Base-by-base conservation (phyloP, 1,284 basidiomycete species). In the Pterulicium gracile region DNA sequence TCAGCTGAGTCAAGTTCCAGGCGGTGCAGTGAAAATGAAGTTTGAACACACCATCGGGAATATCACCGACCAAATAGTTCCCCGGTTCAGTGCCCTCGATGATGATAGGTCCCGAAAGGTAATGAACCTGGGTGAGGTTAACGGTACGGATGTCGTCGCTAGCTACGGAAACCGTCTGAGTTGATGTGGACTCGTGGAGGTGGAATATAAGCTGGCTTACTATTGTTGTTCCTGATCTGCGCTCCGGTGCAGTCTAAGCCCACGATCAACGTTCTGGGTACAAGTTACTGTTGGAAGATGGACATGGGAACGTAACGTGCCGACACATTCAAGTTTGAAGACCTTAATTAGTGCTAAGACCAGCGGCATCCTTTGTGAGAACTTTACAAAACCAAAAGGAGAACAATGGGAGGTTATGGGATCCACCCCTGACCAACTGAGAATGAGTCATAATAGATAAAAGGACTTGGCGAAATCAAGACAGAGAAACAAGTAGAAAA, bases 61-160 rank as follows among this genome's bases (percentile, higher is more conserved):
- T 84, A 50, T 89, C 85, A 4, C 88, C 78, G 3, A 86, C 80
- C 10, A 88, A 68, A 46, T 83, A 84, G 56, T 88, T 86, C 3
- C 86, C 86, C 0, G 86, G 85, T 54, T 86, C 77, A 1, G 86
- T 79, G 4, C 81, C 81, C 50, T 85, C 79, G 14, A 88, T 74
- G 0, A 74, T 78, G 47, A 89, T 72, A 0, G 86, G 86, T 0
- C 86, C 86, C 1, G 81, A 80, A 17, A 89, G 69, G 55, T 88
- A 81, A 57, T 88, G 86, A 24, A 82, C 64, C 55, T 76, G 75
- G 13, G 71, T 75, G 27, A 86, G 63, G 53, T 86, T 76, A 45
- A 84, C 70, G 48, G 81, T 68, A 56, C 67, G 74, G 50, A 88
- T 66, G 54, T 87, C 84, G 56, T 88, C 84, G 54, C 75, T 77